Base-by-base conservation (phyloP, 306 rosid genomes). In the Rosa persica region DNA sequence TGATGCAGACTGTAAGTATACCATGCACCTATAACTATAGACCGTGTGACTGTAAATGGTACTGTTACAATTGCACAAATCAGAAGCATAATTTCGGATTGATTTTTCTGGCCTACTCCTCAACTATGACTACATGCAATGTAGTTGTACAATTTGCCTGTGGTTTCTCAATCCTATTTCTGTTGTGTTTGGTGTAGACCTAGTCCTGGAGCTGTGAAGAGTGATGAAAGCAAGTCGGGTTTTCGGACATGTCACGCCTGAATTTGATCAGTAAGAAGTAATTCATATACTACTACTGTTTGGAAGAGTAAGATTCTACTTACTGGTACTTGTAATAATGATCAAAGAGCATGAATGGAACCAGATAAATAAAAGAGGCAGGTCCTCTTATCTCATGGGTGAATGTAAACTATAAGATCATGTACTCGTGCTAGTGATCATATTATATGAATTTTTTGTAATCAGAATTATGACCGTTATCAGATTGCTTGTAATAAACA, bases 1-100 rank as follows among this genome's bases (percentile, higher is more conserved):
- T 72, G 98, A 91, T 83, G 95, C 93, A 3, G 98, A 93, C 78
- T 93, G 98, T 93, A 89, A 93, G 97, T 82, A 19, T 8, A 23
- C 30, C 9, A 46, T 17, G 44, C 70, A 52, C 74, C 12, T 42
- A 12, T 19, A 47, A 54, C 60, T 3, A 17, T 66, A 34, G 13
- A 8, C 13, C 46, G 38, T 66, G 10, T 0, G 12, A 15, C 16
- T 38, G 8, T 67, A 17, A 20, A 74, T n/a, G 36, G 58, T 34
- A 30, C 13, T 49, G 15, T 67, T 43, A 0, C 8, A 5, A 23
- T 46, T 17, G 12, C 51, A 51, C 12, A 66, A 62, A 15, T 62
- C 20, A 62, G 38, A 60, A 30, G 68, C 8, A 30, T 12, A 34
- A 15, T 4, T 23, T 25, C 1, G 38, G 66, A 60, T 61, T 23